Conservation (phyloP, 164 flowering plant genomes). For the Annona cherimola region DNA sequence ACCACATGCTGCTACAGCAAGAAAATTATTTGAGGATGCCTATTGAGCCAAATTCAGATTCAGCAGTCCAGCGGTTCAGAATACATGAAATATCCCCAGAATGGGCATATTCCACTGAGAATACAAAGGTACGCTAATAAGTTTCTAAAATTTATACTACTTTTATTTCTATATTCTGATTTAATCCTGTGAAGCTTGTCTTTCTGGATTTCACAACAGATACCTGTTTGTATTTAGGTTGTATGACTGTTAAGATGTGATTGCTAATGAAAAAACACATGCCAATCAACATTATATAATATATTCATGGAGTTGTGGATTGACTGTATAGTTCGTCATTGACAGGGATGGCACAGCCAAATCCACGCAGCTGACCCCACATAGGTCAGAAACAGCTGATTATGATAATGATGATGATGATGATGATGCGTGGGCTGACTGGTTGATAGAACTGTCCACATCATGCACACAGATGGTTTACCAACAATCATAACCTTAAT, state of each 20-base stretch:
- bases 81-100: conserved; percentile 81
- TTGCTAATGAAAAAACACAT: background rate
- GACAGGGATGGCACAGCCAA: too few relatives aligned
- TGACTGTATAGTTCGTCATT: too few relatives aligned
- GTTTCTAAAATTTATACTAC: background rate
- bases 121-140: conserved; percentile 58
- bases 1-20: conserved; percentile 34
- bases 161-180: background rate
- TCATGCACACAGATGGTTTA: too few relatives aligned
- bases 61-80: conserved; percentile 65
- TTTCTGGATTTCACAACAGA: background rate
- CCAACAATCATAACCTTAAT: background rate
- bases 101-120: conserved; percentile 70
- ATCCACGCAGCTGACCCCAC: too few relatives aligned
- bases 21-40: conserved; percentile 28
- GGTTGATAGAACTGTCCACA: too few relatives aligned
- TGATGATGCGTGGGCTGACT: too few relatives aligned
- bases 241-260: background rate
- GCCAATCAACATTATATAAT: background rate
- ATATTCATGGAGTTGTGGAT: too few relatives aligned
- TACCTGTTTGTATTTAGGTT: background rate
- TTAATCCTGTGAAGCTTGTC: background rate
- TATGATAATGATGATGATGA: too few relatives aligned
- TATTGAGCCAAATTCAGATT: conserved; percentile 35
- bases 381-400: too few relatives aligned